Conservation (phyloP, 2,329 filamentous ascomycete species). For the Ophiocordyceps camponoti-saundersi region DNA sequence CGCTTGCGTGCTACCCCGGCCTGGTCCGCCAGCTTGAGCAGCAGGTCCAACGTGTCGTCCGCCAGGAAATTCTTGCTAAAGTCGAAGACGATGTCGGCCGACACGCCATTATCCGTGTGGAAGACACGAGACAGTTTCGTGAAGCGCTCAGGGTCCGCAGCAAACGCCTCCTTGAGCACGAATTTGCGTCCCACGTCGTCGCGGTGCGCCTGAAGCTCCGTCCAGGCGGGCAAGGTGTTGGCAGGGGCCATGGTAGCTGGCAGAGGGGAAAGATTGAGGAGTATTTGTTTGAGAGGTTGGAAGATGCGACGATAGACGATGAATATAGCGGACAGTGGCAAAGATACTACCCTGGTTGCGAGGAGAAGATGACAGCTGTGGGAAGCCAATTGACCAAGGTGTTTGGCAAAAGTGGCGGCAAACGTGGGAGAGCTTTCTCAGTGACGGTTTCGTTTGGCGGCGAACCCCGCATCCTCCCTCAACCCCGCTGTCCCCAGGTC, state of each 20-base stretch:
- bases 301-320: neutral
- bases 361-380: too few relatives aligned
- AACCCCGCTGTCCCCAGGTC: too few relatives aligned
- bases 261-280: neutral
- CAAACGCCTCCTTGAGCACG: conserved; percentile 83
- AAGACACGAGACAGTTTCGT: conserved; percentile 80
- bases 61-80: conserved; percentile 98
- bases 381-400: too few relatives aligned
- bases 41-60: conserved; percentile 74
- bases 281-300: neutral
- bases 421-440: too few relatives aligned
- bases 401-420: too few relatives aligned
- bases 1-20: conserved; percentile 83
- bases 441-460: too few relatives aligned
- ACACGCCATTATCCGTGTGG: conserved; percentile 53
- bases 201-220: conserved; percentile 80
- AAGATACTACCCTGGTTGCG: too few relatives aligned
- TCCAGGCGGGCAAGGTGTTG: conserved; percentile 73
- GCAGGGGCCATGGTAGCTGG: conserved; percentile 56
- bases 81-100: conserved; percentile 88
- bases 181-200: conserved; percentile 74
- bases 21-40: conserved; percentile 83
- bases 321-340: too few relatives aligned
- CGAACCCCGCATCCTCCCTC: too few relatives aligned
- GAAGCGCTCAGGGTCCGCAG: conserved; percentile 76